Base-by-base conservation (phyloP, 2,329 filamentous ascomycete genomes). In the Cryphonectria naterciae region DNA sequence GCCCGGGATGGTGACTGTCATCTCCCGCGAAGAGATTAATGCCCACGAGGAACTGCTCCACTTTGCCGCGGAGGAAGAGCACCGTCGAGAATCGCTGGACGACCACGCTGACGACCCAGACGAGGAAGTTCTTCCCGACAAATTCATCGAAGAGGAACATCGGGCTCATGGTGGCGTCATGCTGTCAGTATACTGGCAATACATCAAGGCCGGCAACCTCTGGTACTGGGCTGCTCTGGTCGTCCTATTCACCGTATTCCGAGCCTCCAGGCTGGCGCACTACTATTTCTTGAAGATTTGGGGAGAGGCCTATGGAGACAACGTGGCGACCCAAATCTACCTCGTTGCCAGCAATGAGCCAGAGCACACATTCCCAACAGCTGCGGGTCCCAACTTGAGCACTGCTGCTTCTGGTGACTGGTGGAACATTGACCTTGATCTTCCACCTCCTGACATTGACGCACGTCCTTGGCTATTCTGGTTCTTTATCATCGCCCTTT, bases 231-330 rank as follows among this genome's bases (percentile, higher is more conserved):
- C 82, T 3, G 76, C 89, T 1, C 84, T 95, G 2, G 83, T 95
- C 3, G 46, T 88, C 1, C 82, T 90, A 17, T 88, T 95, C 71
- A 79, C 87, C 7, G 56, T 90, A 0, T 93, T 89, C 75, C 89
- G 94, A 8, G 77, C 89, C 17, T 81, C 88, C 25, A 87, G 90
- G 52, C 84, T 97, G 54, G 86, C 85, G 1, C 88, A 93, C 76
- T 90, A 88, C 1, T 95, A 93, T 87, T 95, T 96, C 61, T 85
- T 97, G 68, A 97, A 97, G 78, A 87, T 91, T 37, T 97, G 94
- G 94, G 93, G 93, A 41, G 93, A 97, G 77, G 89, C 89, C 8
- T 95, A 95, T 78, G 82, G 84, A 10, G 79, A 78, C 73, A 17
- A n/a, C 63, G 43, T 35, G 68, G 43, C 69, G 6, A 41, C 58